phyloP scores from a whole-genome alignment of 164 flowering plant genomes.

The Litsea cubeba region DNA sequence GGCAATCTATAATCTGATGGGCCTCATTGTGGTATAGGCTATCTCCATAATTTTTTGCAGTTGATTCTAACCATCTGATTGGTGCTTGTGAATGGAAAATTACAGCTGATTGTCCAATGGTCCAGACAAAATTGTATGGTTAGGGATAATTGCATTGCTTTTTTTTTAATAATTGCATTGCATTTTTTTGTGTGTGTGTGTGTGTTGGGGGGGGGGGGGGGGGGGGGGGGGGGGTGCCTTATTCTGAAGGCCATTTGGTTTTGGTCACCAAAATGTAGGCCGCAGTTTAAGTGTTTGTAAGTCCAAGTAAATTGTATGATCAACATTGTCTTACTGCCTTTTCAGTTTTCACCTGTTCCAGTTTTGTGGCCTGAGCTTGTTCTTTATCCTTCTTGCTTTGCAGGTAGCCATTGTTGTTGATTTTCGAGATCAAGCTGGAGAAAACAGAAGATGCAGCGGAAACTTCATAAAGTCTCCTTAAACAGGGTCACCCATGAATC shows the following conservation, averaged over 20 bases:
- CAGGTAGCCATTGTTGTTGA: conserved; percentile 59
- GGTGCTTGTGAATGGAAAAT: not conserved
- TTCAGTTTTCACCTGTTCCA: not conserved
- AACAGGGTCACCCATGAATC: conserved; percentile 81
- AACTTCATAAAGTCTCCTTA: conserved; percentile 46
- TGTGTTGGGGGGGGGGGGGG: too few relatives aligned
- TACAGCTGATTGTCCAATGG: not conserved
- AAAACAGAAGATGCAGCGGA: conserved; percentile 49
- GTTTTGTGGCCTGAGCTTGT: conserved; percentile 6
- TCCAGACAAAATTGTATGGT: not conserved
- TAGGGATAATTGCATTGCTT: too few relatives aligned
- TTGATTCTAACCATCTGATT: not conserved
- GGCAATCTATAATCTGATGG: not conserved
- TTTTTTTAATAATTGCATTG: not conserved
- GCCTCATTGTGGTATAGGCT: not conserved
- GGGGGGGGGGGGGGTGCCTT: not conserved
- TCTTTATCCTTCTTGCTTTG: not conserved
- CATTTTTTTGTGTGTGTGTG: too few relatives aligned
- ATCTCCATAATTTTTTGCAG: not conserved
- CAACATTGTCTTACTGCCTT: not conserved
- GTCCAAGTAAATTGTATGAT: not conserved
- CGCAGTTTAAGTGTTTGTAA: not conserved
- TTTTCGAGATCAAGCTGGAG: conserved; percentile 40
- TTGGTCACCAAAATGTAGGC: not conserved
- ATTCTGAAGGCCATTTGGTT: not conserved